Evolutionary conservation across 2,329 filamentous ascomycete species (phyloP).

Genomic region (Colletotrichum sp.): DNA sequence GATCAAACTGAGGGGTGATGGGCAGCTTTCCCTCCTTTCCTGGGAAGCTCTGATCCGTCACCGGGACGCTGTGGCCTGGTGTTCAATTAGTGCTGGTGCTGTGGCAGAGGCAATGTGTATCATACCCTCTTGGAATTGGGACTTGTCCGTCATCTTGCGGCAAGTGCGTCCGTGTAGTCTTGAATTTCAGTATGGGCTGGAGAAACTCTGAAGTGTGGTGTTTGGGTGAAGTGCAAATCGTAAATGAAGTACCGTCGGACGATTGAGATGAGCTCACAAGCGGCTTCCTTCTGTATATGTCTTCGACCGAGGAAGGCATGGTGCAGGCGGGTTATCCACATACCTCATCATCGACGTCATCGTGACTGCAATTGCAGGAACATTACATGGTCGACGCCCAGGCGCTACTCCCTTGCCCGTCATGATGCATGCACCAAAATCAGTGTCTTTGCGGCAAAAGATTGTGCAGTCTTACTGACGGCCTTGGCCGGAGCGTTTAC

Average conservation of each 20-base stretch:
- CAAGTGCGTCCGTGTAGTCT: neutral
- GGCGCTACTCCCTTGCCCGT: neutral
- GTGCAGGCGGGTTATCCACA: conserved; percentile 1
- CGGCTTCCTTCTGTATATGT: neutral
- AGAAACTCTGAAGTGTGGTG: neutral
- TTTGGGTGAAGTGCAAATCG: neutral
- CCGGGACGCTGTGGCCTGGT: conserved; percentile 42
- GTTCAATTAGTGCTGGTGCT: neutral
- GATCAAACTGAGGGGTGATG: conserved; percentile 63
- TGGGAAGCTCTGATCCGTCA: conserved; percentile 46
- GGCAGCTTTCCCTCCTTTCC: conserved; percentile 54
- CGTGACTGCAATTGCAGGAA: conserved; percentile 9
- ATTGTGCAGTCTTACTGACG: neutral
- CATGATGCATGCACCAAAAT: neutral
- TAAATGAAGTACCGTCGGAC: neutral
- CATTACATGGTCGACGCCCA: conserved; percentile 4
- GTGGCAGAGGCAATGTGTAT: fast-evolving
- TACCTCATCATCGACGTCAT: conserved; percentile 22
- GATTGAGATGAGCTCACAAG: neutral
- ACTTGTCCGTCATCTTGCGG: conserved; percentile 9
- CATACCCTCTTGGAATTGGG: conserved; percentile 26
- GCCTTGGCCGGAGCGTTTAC: neutral
- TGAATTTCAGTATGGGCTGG: neutral
- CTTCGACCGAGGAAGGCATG: neutral
- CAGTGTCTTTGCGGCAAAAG: neutral